Evolutionary conservation across 768 basidiomycete species (phyloP).

Genomic region (Pulveroboletus ravenelii): DNA sequence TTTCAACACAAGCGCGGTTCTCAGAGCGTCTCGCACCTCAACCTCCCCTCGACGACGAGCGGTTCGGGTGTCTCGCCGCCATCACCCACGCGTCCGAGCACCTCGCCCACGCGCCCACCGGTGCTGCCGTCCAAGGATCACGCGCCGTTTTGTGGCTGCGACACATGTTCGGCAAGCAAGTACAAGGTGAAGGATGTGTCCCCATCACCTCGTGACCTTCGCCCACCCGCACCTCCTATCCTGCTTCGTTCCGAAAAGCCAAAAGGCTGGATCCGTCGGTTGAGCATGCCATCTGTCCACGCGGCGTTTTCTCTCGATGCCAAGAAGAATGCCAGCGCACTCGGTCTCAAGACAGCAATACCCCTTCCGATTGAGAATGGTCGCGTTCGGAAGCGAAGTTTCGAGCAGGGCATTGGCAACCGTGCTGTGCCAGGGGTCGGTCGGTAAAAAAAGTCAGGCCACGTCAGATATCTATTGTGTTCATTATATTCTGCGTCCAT

Average conservation of each 20-base stretch:
- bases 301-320: constrained; percentile 57
- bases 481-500: constrained; percentile 2
- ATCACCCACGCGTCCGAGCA: constrained; percentile 13
- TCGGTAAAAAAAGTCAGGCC: constrained; percentile 17
- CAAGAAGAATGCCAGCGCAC: constrained; percentile 47
- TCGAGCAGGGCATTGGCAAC: constrained; percentile 37
- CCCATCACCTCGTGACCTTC: constrained; percentile 31
- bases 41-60: constrained; percentile 14
- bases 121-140: constrained; percentile 37
- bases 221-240: constrained; percentile 41
- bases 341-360: constrained; percentile 32
- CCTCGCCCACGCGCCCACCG: constrained; percentile 24
- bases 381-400: constrained; percentile 33
- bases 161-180: constrained; percentile 54
- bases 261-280: constrained; percentile 69
- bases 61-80: constrained; percentile 1
- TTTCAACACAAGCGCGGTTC: constrained; percentile 29
- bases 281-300: constrained; percentile 72
- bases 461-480: not conserved
- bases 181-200: constrained; percentile 38
- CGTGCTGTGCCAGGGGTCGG: constrained; percentile 51
- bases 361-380: constrained; percentile 46
- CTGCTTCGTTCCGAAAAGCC: constrained; percentile 51
- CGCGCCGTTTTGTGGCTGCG: constrained; percentile 64
- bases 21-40: constrained; percentile 27